phyloP scores from a whole-genome alignment of 2,329 filamentous ascomycete genomes.

The Coleophoma eucalyptorum region DNA sequence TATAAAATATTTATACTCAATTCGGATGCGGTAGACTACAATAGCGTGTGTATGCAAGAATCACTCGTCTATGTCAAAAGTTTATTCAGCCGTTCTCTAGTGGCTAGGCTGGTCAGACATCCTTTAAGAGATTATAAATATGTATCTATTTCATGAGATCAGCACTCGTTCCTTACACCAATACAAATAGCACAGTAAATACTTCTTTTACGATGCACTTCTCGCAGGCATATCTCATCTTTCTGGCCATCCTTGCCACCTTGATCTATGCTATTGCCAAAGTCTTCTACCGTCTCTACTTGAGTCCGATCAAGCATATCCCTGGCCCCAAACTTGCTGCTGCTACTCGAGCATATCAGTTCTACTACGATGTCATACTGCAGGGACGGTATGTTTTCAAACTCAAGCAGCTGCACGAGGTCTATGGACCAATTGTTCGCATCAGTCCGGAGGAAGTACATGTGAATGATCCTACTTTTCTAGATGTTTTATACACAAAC shows the following conservation, averaged over 20 bases:
- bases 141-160: too few relatives aligned
- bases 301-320: constrained; percentile 23
- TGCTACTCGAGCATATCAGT: constrained; percentile 12
- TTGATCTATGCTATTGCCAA: not conserved
- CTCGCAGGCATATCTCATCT: not conserved
- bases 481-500: constrained; percentile 3
- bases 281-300: constrained; percentile 27
- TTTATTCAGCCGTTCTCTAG: too few relatives aligned
- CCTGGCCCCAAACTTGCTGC: constrained; percentile 24
- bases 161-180: not conserved
- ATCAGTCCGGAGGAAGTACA: constrained; percentile 33
- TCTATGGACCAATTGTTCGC: constrained; percentile 33
- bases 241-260: not conserved
- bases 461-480: constrained; percentile 2
- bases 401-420: constrained; percentile 35
- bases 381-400: constrained; percentile 36
- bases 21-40: too few relatives aligned
- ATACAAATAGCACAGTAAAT: not conserved
- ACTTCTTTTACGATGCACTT: not conserved
- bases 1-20: too few relatives aligned
- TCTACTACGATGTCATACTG: constrained; percentile 36
- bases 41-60: too few relatives aligned
- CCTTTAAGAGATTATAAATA: too few relatives aligned
- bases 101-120: too few relatives aligned
- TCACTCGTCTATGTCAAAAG: too few relatives aligned